These are phyloP conservation scores for Brettanomyces custersianus DNA, from an alignment of 805 yeast genomes.

Conservation along the genomic window DNA sequence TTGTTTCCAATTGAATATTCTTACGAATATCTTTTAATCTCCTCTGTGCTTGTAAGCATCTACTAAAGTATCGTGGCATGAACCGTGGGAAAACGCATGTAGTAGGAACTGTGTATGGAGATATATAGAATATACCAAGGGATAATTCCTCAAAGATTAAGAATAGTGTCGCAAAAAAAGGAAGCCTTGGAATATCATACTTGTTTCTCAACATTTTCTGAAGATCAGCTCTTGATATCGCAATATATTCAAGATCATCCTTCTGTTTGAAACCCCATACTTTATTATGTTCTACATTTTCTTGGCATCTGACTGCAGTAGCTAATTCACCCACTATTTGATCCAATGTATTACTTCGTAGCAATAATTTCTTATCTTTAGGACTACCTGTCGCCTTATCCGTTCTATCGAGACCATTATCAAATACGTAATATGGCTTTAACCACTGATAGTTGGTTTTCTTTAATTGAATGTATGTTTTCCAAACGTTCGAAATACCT, in stretches of 20 bases:
- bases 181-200: conserved; percentile 42
- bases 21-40: conserved; percentile 12
- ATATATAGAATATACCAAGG: conserved; percentile 38
- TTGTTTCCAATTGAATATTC: conserved; percentile 7
- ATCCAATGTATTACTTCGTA: conserved; percentile 9
- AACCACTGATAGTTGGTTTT: conserved; percentile 18
- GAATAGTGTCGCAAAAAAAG: conserved; percentile 47
- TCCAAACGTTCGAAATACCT: conserved; percentile 51
- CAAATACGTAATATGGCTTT: conserved; percentile 17
- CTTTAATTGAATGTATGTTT: conserved; percentile 27
- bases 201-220: conserved; percentile 43
- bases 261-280: conserved; percentile 6
- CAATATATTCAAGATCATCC: conserved; percentile 8
- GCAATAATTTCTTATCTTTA: conserved; percentile 12
- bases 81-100: conserved; percentile 50
- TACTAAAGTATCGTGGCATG: conserved; percentile 30
- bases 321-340: conserved; percentile 17
- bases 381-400: conserved; percentile 19
- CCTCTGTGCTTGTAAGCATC: conserved; percentile 14
- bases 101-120: conserved; percentile 53
- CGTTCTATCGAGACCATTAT: conserved; percentile 17
- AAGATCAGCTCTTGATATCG: conserved; percentile 32
- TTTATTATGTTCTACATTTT: conserved; percentile 10
- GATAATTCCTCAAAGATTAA: conserved; percentile 50
- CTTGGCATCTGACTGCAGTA: conserved; percentile 16